phyloP scores from a whole-genome alignment of 139 green algal genomes.

The Tetraselmis chui region DNA sequence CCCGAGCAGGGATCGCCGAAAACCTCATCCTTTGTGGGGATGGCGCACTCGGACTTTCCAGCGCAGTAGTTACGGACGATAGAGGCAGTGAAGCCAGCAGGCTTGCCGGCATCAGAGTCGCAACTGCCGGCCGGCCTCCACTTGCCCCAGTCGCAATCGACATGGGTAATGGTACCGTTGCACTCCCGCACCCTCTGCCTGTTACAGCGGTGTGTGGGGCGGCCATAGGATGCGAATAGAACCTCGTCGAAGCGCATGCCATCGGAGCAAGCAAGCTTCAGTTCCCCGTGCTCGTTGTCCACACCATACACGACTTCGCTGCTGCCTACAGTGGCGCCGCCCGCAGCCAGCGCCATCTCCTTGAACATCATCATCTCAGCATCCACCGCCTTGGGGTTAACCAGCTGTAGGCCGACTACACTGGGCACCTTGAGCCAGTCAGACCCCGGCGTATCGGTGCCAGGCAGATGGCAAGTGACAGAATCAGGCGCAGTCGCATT shows the following conservation, averaged over 20 bases:
- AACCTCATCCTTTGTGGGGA: slow-evolving; percentile 6
- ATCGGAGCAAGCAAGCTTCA: slow-evolving; percentile 13
- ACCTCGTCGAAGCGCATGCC: slow-evolving; percentile 21
- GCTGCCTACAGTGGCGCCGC: slow-evolving; percentile 4
- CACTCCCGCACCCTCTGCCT: slow-evolving; percentile 5
- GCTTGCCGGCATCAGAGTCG: slow-evolving; percentile 14
- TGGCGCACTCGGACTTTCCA: slow-evolving; percentile 13
- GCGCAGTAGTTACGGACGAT: slow-evolving; percentile 15
- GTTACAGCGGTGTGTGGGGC: slow-evolving; percentile 9
- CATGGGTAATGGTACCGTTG: slow-evolving; percentile 9
- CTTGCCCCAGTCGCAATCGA: slow-evolving; percentile 9
- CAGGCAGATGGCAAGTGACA: neutral
- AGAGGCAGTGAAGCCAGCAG: slow-evolving; percentile 3
- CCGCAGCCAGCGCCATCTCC: slow-evolving; percentile 11
- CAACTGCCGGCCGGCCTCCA: slow-evolving; percentile 3
- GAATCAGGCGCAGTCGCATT: neutral
- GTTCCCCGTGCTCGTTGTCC: slow-evolving; percentile 5
- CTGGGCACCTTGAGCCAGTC: slow-evolving; percentile 9
- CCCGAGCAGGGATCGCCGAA: slow-evolving; percentile 19
- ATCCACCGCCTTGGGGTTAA: slow-evolving; percentile 11
- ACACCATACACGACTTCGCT: slow-evolving; percentile 5
- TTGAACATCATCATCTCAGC: slow-evolving; percentile 2
- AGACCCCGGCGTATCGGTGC: neutral
- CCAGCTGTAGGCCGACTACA: slow-evolving; percentile 10
- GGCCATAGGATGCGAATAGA: slow-evolving; percentile 17